A percentile compares a stretch with the other conserved stretches of the same genome.
Evolutionary conservation across 257 asterid species (phyloP).

Genomic region (Ophiorrhiza pumila): DNA sequence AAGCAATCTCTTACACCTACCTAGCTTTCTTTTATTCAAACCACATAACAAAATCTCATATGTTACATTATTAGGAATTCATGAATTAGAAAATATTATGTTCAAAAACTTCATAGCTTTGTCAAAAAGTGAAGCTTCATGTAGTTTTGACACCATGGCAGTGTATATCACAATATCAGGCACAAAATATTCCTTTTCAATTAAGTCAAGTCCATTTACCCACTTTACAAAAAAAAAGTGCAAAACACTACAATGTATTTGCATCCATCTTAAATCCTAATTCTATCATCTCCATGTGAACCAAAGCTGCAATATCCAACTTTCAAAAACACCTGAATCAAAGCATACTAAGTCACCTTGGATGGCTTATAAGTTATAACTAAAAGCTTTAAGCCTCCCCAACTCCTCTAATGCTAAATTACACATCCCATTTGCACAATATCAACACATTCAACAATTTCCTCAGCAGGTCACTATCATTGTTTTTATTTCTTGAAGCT

Average conservation of each 20-base stretch:
- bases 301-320: slow-evolving; percentile 66
- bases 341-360: slow-evolving; percentile 57
- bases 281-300: slow-evolving; percentile 73
- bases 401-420: slow-evolving; percentile 85
- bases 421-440: slow-evolving; percentile 78
- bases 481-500: slow-evolving; percentile 51
- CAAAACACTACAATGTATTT: slow-evolving; percentile 56
- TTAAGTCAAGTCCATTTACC: slow-evolving; percentile 78
- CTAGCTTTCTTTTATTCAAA: slow-evolving; percentile 74
- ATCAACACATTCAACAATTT: slow-evolving; percentile 74
- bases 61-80: slow-evolving; percentile 78
- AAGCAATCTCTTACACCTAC: slow-evolving; percentile 81
- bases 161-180: slow-evolving; percentile 79
- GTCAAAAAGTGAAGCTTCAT: slow-evolving; percentile 85
- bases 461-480: slow-evolving; percentile 64
- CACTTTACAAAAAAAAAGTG: slow-evolving; percentile 59
- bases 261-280: slow-evolving; percentile 66
- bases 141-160: slow-evolving; percentile 75
- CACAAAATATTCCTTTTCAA: slow-evolving; percentile 75
- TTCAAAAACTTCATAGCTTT: slow-evolving; percentile 90
- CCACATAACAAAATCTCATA: slow-evolving; percentile 77
- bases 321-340: slow-evolving; percentile 70
- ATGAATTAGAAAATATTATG: slow-evolving; percentile 67
- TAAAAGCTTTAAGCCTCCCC: slow-evolving; percentile 78
- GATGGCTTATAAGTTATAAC: slow-evolving; percentile 82